Percentiles rank a stretch among this genome's conserved stretches.
Conservation (phyloP, 306 rosid genomes). For the Leucaena leucocephala region DNA sequence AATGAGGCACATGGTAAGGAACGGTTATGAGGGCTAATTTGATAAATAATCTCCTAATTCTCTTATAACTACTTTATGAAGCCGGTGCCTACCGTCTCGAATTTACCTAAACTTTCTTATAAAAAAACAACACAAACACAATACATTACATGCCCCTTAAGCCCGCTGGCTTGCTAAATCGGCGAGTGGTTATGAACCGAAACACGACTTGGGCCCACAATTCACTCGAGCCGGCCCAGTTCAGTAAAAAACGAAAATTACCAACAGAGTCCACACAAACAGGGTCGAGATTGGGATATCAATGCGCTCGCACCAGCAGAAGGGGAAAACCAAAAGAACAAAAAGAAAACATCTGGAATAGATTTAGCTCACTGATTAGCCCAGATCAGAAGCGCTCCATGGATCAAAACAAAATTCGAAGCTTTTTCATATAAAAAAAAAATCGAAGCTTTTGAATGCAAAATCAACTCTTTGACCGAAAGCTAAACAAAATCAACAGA, state of each 20-base stretch:
- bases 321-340: neutral
- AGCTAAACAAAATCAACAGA: neutral
- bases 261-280: conserved; percentile 39
- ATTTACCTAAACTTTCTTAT: no score
- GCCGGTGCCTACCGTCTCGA: no score
- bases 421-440: no score
- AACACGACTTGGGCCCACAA: conserved; percentile 43
- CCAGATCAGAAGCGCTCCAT: conserved; percentile 45
- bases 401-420: neutral
- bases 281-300: conserved; percentile 18
- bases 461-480: neutral
- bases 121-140: neutral
- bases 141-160: neutral
- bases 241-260: neutral
- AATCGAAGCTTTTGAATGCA: neutral
- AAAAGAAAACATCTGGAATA: conserved; percentile 1
- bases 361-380: conserved; percentile 37
- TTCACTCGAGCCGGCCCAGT: conserved; percentile 38
- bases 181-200: conserved; percentile 5
- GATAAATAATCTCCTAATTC: no score
- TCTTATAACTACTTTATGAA: no score
- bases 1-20: no score
- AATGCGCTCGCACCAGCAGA: conserved; percentile 19
- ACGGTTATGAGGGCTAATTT: no score
- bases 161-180: conserved; percentile 16